These are phyloP conservation scores for Xerocomellus intermedius DNA, from an alignment of 768 basidiomycete genomes.

Conservation along the genomic window DNA sequence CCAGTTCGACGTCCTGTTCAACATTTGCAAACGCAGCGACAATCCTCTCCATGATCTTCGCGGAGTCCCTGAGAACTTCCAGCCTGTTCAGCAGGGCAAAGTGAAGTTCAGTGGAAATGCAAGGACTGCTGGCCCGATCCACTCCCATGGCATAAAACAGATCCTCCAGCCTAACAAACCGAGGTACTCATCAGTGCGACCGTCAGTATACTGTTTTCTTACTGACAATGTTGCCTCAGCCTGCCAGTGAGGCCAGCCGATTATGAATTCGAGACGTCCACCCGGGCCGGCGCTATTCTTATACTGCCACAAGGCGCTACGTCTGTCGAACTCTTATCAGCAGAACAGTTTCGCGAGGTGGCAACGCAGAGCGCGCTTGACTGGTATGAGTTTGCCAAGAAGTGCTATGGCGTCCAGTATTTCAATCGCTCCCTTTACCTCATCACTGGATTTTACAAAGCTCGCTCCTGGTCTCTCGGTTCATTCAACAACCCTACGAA, in stretches of 20 bases:
- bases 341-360: background rate
- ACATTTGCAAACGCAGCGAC: background rate
- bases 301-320: background rate
- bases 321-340: background rate
- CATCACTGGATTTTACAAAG: conserved; percentile 1
- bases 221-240: background rate
- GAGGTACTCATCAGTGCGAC: background rate
- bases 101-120: background rate
- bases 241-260: no score
- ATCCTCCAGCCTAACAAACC: background rate
- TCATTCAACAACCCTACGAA: background rate
- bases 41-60: background rate
- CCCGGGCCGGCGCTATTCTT: background rate
- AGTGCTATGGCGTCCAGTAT: background rate
- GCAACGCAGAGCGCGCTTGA: background rate
- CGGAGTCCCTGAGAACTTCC: background rate
- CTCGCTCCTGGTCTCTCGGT: background rate
- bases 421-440: background rate
- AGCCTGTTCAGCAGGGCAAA: background rate
- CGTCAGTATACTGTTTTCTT: background rate
- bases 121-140: background rate
- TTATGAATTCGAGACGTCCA: background rate
- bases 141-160: background rate
- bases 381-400: background rate
- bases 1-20: background rate